Conservation (phyloP, 495 filamentous ascomycete genomes). For the Chaetomium tenue region DNA sequence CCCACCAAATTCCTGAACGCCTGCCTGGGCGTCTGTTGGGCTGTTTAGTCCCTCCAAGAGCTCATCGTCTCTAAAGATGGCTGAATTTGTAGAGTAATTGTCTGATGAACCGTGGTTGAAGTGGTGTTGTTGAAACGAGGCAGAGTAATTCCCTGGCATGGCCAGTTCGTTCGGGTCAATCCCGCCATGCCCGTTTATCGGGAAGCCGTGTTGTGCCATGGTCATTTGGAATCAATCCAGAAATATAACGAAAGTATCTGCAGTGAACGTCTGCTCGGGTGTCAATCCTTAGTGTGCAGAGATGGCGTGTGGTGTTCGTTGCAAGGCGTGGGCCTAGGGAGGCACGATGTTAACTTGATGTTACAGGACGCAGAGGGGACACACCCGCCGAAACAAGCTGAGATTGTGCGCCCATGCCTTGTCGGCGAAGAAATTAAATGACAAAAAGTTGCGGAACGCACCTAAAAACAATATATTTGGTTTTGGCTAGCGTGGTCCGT, state of each 20-base stretch:
- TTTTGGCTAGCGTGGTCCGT: not conserved
- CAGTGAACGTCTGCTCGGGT: not conserved
- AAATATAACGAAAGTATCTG: not conserved
- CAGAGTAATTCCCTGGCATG: conserved; percentile 53
- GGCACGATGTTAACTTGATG: conserved; percentile 2
- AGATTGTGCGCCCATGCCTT: not conserved
- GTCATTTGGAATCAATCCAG: not conserved
- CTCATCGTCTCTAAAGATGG: conserved; percentile 63
- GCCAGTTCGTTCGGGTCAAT: conserved; percentile 86
- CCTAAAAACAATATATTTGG: conserved; percentile 7
- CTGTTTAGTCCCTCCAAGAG: conserved; percentile 57
- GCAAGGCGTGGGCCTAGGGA: not conserved
- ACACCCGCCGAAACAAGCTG: conserved; percentile 4
- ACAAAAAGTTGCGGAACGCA: conserved; percentile 1
- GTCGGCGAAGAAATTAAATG: not conserved
- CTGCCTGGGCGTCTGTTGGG: conserved; percentile 46
- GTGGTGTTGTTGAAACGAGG: conserved; percentile 44
- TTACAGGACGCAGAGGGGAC: not conserved
- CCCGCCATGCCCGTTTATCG: conserved; percentile 63
- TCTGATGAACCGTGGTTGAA: conserved; percentile 41
- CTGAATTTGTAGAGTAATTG: conserved; percentile 46
- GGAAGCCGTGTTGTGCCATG: conserved; percentile 62
- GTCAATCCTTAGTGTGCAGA: not conserved
- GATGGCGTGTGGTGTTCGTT: not conserved
- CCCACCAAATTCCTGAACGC: conserved; percentile 49